Evolutionary conservation across 225 moss, liverwort and hornwort species (phyloP), one percentile per base, ranked within the genome.

Genomic region (Pseudisothecium myosuroides): DNA sequence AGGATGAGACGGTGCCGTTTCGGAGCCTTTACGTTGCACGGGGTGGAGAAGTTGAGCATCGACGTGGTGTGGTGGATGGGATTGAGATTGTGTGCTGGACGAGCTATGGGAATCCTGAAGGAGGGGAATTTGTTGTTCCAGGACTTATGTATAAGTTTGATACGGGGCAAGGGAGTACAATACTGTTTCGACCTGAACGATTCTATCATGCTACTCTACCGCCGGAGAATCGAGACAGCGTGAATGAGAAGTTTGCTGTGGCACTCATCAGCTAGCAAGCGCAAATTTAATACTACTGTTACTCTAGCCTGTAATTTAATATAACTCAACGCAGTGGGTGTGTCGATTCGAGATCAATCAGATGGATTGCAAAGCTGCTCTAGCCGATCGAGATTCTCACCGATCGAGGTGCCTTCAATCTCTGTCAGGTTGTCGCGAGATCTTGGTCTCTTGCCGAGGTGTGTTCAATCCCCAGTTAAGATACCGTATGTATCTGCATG

Each of bases 1-100:
- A 91, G 73, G 88, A 85, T 47, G 90, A 88, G 43, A 90, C 90
- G 3, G 94, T 92, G n/a, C 94, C 94, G 58, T 94, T 94, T 20
- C 88, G 88, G 19, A 94, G 87, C 27, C 87, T 94, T 1, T 90
- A 90, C 31, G 90, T 92, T 7, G 90, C 94, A 1, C 69, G 91
- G 39, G 94, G 94, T 14, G 94, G 92, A 27, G 91, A 87, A 37
- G 89, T 94, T 6, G 81, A 86, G 6, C 88, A 84, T 43, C 90
- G 89, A 13, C 86, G 63, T 4, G 93, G 89, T 8, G 7, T 28
- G 39, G 86, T 66, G 34, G 83, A 76, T 14, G 86, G 71, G 11
- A 81, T 92, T 4, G 94, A 94, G 34, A 92, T 94, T 45, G 92
- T 94, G 7, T 94, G 92, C 41, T 94, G 94, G 94, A 94, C 94